Conservation (phyloP, 163 green algal genomes). For the Smithsoniella earleae region DNA sequence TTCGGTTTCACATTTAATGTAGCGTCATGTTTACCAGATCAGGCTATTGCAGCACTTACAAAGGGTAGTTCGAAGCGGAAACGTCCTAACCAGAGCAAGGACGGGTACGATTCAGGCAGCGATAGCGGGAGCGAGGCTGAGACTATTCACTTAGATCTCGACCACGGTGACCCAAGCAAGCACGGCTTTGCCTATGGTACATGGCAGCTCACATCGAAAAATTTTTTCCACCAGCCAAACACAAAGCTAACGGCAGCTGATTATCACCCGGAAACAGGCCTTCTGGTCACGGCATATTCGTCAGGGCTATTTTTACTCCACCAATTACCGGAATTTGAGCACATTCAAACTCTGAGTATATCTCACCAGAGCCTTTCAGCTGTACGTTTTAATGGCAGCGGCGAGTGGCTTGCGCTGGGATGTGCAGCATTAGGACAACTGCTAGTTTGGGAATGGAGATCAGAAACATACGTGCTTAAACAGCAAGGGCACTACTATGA, state of each 20-base stretch:
- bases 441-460: slow-evolving; percentile 97
- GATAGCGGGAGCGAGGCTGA: slow-evolving; percentile 4
- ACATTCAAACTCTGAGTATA: slow-evolving; percentile 65
- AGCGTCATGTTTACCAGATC: not conserved
- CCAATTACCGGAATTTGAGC: slow-evolving; percentile 66
- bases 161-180: too few relatives aligned
- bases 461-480: slow-evolving; percentile 84
- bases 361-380: slow-evolving; percentile 59
- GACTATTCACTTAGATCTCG: too few relatives aligned
- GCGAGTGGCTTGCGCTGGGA: slow-evolving; percentile 75
- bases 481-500: slow-evolving; percentile 75
- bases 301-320: slow-evolving; percentile 85
- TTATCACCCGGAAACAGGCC: slow-evolving; percentile 54
- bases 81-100: slow-evolving; percentile 26
- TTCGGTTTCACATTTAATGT: slow-evolving; percentile 60
- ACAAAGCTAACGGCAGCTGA: slow-evolving; percentile 55
- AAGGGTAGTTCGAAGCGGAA: slow-evolving; percentile 21
- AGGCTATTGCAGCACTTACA: not conserved
- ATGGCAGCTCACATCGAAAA: slow-evolving; percentile 57
- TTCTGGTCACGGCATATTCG: slow-evolving; percentile 78
- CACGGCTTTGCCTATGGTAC: slow-evolving; percentile 21
- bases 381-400: slow-evolving; percentile 67
- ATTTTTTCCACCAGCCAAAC: slow-evolving; percentile 76
- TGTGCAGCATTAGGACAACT: slow-evolving; percentile 80
- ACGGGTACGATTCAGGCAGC: not conserved